Conservation (phyloP, 768 basidiomycete genomes). For the Boletus speciosus region DNA sequence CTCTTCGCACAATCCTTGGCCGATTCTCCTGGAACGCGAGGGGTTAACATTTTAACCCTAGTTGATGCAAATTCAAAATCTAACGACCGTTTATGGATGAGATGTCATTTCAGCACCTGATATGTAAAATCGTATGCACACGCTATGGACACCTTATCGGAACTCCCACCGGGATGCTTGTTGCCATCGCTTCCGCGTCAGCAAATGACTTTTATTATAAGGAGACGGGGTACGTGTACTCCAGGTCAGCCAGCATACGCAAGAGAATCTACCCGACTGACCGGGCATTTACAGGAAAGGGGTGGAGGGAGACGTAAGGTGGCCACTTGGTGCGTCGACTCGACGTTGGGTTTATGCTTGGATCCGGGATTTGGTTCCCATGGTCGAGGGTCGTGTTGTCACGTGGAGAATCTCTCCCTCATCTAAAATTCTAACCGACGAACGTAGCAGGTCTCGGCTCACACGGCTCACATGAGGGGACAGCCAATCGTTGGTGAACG, state of each 20-base stretch:
- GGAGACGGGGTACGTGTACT: neutral
- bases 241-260: neutral
- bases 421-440: neutral
- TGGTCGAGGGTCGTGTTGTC: neutral
- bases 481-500: neutral
- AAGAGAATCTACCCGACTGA: neutral
- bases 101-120: neutral
- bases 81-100: neutral
- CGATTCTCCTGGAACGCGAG: neutral
- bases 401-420: neutral
- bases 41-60: neutral
- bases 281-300: neutral
- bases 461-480: neutral
- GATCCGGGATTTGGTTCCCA: neutral
- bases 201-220: neutral
- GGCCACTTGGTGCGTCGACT: neutral
- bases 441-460: neutral
- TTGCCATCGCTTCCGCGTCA: too few relatives aligned
- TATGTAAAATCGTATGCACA: neutral
- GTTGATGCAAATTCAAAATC: neutral
- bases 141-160: neutral
- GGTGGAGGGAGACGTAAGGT: too few relatives aligned
- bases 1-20: neutral
- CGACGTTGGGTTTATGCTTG: too few relatives aligned
- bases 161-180: neutral